Evolutionary conservation across 345 rosid genomes (phyloP).

Genomic region (Punica granatum): DNA sequence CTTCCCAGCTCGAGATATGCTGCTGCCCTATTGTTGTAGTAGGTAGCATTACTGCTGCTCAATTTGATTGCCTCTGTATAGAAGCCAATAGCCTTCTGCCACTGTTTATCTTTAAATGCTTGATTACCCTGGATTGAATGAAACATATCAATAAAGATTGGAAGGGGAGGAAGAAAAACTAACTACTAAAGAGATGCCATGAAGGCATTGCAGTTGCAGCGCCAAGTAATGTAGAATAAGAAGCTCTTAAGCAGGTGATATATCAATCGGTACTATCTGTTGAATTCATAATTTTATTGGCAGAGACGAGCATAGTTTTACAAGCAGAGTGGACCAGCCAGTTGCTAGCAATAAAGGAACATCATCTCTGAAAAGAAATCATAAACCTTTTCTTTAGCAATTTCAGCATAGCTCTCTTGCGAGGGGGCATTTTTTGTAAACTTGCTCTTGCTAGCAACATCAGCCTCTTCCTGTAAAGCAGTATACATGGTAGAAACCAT

Average conservation of each 20-base stretch:
- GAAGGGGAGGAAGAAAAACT: neutral
- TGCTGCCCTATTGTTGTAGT: conserved; percentile 94
- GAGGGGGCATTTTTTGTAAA: conserved; percentile 24
- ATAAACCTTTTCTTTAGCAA: conserved; percentile 83
- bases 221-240: neutral
- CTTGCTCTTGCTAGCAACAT: conserved; percentile 34
- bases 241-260: neutral
- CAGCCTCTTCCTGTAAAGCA: conserved; percentile 6
- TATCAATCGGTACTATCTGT: no score
- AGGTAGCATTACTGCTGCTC: conserved; percentile 69
- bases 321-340: neutral
- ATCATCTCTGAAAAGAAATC: neutral
- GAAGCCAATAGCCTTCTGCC: conserved; percentile 73
- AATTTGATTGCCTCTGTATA: conserved; percentile 91
- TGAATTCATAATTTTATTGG: no score
- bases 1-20: conserved; percentile 78
- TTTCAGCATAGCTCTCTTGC: conserved; percentile 60
- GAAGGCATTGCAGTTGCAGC: neutral
- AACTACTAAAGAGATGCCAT: neutral
- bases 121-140: conserved; percentile 62
- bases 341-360: neutral
- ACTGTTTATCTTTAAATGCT: conserved; percentile 81
- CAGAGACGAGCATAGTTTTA: neutral
- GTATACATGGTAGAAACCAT: neutral
- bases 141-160: neutral